Percentiles rank a stretch among this genome's conserved stretches.
These are phyloP conservation scores for Chlorokybus atmophyticus DNA, from an alignment of 139 green algal genomes.

Conservation along the genomic window DNA sequence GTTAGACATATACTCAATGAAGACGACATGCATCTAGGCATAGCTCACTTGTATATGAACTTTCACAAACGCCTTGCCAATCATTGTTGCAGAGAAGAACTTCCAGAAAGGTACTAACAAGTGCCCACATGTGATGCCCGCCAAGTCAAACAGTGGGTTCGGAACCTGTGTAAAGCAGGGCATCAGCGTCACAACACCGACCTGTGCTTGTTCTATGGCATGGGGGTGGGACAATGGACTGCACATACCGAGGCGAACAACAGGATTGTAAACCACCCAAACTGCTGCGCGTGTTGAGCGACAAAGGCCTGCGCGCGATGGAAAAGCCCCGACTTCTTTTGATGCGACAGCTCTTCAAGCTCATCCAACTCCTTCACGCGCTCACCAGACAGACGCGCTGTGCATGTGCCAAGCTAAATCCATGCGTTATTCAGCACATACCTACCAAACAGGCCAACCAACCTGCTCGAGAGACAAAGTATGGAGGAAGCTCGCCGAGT, in stretches of 20 bases:
- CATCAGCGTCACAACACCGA: too few relatives aligned
- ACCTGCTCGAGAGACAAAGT: constrained; percentile 28
- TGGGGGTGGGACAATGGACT: too few relatives aligned
- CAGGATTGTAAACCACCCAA: constrained; percentile 24
- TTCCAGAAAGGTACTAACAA: constrained; percentile 27
- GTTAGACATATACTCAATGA: neutral
- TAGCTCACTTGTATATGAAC: constrained; percentile 18
- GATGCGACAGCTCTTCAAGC: neutral
- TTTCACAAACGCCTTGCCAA: constrained; percentile 27
- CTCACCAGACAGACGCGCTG: constrained; percentile 27
- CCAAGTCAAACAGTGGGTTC: constrained; percentile 28
- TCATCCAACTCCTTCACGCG: constrained; percentile 23
- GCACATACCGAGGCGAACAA: constrained; percentile 25
- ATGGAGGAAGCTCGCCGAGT: constrained; percentile 27
- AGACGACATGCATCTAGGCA: neutral
- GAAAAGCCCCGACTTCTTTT: constrained; percentile 7
- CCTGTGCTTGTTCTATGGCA: too few relatives aligned
- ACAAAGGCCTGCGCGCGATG: constrained; percentile 9
- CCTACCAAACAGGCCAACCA: too few relatives aligned
- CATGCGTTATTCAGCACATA: too few relatives aligned
- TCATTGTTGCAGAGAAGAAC: constrained; percentile 24
- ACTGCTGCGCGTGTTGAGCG: constrained; percentile 8
- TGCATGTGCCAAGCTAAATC: too few relatives aligned
- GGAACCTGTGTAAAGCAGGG: too few relatives aligned
- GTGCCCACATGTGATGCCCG: constrained; percentile 28